A percentile compares a stretch with the other conserved stretches of the same genome.
Conservation (phyloP, 1,284 basidiomycete species). For the Schizophyllum commune region DNA sequence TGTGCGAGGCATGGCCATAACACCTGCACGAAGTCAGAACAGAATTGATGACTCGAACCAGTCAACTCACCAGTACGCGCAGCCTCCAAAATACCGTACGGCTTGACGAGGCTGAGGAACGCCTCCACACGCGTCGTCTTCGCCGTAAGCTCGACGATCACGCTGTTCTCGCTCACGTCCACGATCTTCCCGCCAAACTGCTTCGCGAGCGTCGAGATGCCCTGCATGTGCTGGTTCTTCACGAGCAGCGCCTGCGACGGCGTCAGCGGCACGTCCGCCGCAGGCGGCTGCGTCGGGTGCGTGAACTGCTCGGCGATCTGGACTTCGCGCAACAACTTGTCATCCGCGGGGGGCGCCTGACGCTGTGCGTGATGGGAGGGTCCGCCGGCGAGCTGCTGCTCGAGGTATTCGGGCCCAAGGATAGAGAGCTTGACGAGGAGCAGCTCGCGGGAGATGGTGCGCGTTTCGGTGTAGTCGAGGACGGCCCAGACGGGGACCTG, state of each 20-base stretch:
- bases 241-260: slow-evolving; percentile 80
- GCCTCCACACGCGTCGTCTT: slow-evolving; percentile 91
- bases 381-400: slow-evolving; percentile 77
- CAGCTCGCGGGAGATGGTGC: slow-evolving; percentile 82
- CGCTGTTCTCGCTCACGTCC: slow-evolving; percentile 89
- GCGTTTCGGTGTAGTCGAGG: slow-evolving; percentile 90
- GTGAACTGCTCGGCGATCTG: slow-evolving; percentile 73
- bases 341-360: slow-evolving; percentile 15
- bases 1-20: slow-evolving; percentile 95
- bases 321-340: slow-evolving; percentile 62
- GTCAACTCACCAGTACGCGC: slow-evolving; percentile 74
- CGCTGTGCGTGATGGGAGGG: slow-evolving; percentile 71
- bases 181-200: slow-evolving; percentile 95
- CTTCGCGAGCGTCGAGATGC: slow-evolving; percentile 75
- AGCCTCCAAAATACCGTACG: slow-evolving; percentile 93
- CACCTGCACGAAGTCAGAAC: slow-evolving; percentile 38
- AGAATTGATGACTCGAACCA: slow-evolving; percentile 2
- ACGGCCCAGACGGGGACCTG: slow-evolving; percentile 98
- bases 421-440: slow-evolving; percentile 92
- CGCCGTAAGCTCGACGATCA: slow-evolving; percentile 92
- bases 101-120: slow-evolving; percentile 87
- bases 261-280: slow-evolving; percentile 38
- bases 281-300: slow-evolving; percentile 32
- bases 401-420: slow-evolving; percentile 95
- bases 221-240: slow-evolving; percentile 87